Conservation (phyloP, 306 rosid species). For the Fragaria nilgerrensis region DNA sequence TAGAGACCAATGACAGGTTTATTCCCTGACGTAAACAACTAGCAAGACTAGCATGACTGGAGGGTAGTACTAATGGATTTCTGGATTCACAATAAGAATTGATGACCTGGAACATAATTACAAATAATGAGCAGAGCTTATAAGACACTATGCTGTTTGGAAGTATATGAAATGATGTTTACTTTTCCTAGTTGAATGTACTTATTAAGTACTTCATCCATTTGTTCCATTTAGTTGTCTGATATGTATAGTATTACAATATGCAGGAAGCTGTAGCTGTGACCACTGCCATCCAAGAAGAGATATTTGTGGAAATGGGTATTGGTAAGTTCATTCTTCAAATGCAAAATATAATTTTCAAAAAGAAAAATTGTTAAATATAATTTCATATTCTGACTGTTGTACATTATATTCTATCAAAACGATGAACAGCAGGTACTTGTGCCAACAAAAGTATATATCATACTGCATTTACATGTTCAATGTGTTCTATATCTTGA, state of each 20-base stretch:
- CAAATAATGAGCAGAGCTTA: background rate
- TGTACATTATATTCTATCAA: background rate
- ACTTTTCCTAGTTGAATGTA: background rate
- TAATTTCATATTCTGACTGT: background rate
- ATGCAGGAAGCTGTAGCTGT: slow-evolving; percentile 87
- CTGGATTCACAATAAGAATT: background rate
- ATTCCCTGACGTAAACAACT: background rate
- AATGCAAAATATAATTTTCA: background rate
- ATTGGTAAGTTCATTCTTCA: slow-evolving; percentile 48
- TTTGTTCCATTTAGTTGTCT: slow-evolving; percentile 7
- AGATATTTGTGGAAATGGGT: slow-evolving; percentile 80
- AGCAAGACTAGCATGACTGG: background rate
- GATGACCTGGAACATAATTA: background rate
- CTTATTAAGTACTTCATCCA: background rate
- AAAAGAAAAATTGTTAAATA: too few species aligned
- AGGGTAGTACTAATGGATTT: background rate
- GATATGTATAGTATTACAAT: slow-evolving; percentile 14
- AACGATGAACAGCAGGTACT: background rate
- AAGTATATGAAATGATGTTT: background rate
- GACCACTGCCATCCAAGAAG: slow-evolving; percentile 84
- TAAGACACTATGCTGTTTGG: background rate
- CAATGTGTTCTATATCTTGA: background rate
- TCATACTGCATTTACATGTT: background rate
- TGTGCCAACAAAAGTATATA: background rate
- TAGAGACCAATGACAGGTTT: background rate